Conservation (phyloP, 805 yeast genomes). For the Starmerella gropengiesseri region DNA sequence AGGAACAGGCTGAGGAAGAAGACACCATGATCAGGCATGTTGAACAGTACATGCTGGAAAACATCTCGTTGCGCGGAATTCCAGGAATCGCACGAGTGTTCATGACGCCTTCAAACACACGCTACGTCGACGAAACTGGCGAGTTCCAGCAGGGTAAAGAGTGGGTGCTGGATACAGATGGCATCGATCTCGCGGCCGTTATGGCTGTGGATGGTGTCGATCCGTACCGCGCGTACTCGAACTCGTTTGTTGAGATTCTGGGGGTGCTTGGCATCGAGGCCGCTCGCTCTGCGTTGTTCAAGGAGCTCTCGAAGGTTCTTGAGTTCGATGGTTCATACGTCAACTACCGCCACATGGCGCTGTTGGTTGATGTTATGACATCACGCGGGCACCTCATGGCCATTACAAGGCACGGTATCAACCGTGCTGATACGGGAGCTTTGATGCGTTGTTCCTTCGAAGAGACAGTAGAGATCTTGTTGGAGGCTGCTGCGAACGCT, state of each 20-base stretch:
- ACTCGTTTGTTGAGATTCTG: conserved; percentile 90
- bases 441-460: conserved; percentile 98
- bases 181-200: conserved; percentile 90
- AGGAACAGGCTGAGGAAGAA: conserved; percentile 90
- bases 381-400: conserved; percentile 98
- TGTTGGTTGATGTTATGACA: conserved; percentile 96
- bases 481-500: conserved; percentile 97
- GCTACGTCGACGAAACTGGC: conserved; percentile 55
- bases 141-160: conserved; percentile 83
- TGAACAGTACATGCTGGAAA: conserved; percentile 92
- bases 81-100: conserved; percentile 83
- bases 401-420: conserved; percentile 98
- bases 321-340: conserved; percentile 99
- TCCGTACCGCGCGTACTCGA: conserved; percentile 79
- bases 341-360: conserved; percentile 95
- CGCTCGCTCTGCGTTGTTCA: conserved; percentile 85
- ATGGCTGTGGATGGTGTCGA: conserved; percentile 94
- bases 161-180: conserved; percentile 98
- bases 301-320: conserved; percentile 91
- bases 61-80: conserved; percentile 90
- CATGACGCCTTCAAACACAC: conserved; percentile 37
- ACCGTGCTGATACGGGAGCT: conserved; percentile 97
- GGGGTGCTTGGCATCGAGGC: conserved; percentile 98
- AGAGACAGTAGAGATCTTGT: conserved; percentile 93
- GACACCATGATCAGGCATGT: conserved; percentile 91